Evolutionary conservation across 495 filamentous ascomycete genomes (phyloP).

Genomic region (Penicillium samsonianum): DNA sequence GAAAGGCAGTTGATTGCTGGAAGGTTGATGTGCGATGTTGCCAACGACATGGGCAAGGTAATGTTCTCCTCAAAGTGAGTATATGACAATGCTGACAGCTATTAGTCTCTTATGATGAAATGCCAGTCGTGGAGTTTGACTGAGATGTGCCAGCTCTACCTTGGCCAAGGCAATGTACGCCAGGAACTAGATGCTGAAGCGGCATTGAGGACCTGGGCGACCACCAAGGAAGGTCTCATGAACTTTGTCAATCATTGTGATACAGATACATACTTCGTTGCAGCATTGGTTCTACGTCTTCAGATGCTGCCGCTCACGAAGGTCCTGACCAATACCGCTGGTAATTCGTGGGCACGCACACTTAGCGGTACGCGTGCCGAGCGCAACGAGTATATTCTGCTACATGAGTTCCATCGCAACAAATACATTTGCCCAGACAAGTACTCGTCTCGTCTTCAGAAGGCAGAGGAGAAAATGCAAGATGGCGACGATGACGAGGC

Average conservation of each 20-base stretch:
- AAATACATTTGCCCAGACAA: conserved; percentile 99
- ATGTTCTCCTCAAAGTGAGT: conserved; percentile 12
- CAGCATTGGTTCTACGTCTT: conserved; percentile 79
- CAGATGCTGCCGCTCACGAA: conserved; percentile 95
- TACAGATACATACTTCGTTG: conserved; percentile 92
- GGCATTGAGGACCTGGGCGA: conserved; percentile 86
- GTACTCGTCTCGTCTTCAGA: conserved; percentile 67
- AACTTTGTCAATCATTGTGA: conserved; percentile 92
- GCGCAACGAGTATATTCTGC: conserved; percentile 97
- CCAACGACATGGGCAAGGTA: conserved; percentile 92
- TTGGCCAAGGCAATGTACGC: conserved; percentile 65
- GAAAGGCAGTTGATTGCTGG: conserved; percentile 89
- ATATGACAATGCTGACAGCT: conserved; percentile 29
- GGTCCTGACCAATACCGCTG: conserved; percentile 92
- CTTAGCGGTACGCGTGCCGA: conserved; percentile 93
- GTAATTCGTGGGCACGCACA: conserved; percentile 97
- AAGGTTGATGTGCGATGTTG: conserved; percentile 88
- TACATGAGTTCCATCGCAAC: conserved; percentile 93
- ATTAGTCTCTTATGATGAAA: conserved; percentile 84
- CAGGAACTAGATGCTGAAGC: conserved; percentile 84
- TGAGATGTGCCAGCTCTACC: conserved; percentile 92
- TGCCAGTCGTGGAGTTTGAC: conserved; percentile 97
- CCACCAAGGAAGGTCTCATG: conserved; percentile 80
- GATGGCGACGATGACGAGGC: conserved; percentile 70
- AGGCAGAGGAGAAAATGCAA: conserved; percentile 63